phyloP scores from a whole-genome alignment of 225 moss, liverwort and hornwort genomes.

The Marchantia paleacea region DNA sequence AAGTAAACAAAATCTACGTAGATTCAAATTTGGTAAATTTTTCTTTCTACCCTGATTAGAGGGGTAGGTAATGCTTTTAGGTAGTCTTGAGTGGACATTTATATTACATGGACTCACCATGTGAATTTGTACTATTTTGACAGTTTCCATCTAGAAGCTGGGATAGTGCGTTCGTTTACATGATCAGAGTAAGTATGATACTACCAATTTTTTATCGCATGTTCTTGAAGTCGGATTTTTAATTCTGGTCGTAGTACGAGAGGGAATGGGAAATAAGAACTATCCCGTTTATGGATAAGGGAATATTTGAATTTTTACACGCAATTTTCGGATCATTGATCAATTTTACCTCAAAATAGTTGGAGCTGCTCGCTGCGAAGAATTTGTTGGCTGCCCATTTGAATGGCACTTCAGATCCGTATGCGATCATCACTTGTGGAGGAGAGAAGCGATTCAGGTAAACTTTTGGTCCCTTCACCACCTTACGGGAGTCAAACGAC shows the following conservation, averaged over 20 bases:
- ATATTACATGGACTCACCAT: not conserved
- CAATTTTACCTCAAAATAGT: conserved; percentile 33
- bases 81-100: not conserved
- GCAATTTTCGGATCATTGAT: not conserved
- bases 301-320: not conserved
- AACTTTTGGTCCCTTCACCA: not conserved
- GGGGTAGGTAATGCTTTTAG: not conserved
- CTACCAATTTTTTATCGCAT: not conserved
- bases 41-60: not conserved
- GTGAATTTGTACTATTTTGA: conserved; percentile 22
- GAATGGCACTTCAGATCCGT: conserved; percentile 89
- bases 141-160: conserved; percentile 46
- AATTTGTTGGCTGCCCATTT: conserved; percentile 80
- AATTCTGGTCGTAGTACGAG: not conserved
- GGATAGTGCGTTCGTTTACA: conserved; percentile 58
- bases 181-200: conserved; percentile 54
- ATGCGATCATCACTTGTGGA: conserved; percentile 78
- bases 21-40: not conserved
- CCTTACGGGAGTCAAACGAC: too few relatives aligned
- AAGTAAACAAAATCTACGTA: not conserved
- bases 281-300: not conserved
- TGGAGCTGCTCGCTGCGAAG: conserved; percentile 85
- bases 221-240: not conserved
- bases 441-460: conserved; percentile 86
- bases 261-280: not conserved